A percentile compares a stretch with the other conserved stretches of the same genome.
These are phyloP conservation scores for Candida endomychidarum DNA, from an alignment of 805 yeast genomes.

Conservation along the genomic window DNA sequence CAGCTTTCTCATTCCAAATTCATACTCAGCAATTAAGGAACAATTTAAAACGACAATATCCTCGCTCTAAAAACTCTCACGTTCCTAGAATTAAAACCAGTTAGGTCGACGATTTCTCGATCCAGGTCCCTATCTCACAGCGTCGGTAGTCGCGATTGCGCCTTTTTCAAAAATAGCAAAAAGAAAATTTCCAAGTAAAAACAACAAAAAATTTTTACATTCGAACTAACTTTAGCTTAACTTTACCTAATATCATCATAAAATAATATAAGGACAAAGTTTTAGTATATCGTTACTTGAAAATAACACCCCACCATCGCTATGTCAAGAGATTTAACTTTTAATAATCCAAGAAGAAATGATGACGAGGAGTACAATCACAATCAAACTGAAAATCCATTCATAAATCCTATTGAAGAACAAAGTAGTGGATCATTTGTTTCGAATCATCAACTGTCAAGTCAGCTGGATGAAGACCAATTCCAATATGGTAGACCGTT, in stretches of 20 bases:
- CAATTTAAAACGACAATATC: too few relatives aligned
- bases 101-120: too few relatives aligned
- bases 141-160: slow-evolving; percentile 4
- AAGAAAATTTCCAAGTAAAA: slow-evolving; percentile 6
- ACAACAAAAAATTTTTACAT: slow-evolving; percentile 5
- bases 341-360: slow-evolving; percentile 20
- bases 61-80: too few relatives aligned
- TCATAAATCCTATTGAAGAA: slow-evolving; percentile 18
- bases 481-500: slow-evolving; percentile 34
- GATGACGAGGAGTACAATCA: slow-evolving; percentile 13
- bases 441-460: slow-evolving; percentile 17
- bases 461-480: slow-evolving; percentile 19
- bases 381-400: slow-evolving; percentile 14
- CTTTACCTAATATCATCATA: not conserved
- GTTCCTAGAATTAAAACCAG: too few relatives aligned
- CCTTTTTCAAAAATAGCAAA: slow-evolving; percentile 9
- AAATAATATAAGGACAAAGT: not conserved
- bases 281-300: not conserved
- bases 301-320: not conserved
- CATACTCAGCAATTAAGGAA: too few relatives aligned
- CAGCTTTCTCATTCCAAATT: too few relatives aligned
- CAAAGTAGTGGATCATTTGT: slow-evolving; percentile 16
- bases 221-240: not conserved
- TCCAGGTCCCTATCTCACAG: too few relatives aligned
- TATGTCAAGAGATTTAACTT: slow-evolving; percentile 33